Percentiles rank a stretch among this genome's conserved stretches.
Evolutionary conservation across 108 stramenopile species (phyloP).

Genomic region (Cyclotella atomus): DNA sequence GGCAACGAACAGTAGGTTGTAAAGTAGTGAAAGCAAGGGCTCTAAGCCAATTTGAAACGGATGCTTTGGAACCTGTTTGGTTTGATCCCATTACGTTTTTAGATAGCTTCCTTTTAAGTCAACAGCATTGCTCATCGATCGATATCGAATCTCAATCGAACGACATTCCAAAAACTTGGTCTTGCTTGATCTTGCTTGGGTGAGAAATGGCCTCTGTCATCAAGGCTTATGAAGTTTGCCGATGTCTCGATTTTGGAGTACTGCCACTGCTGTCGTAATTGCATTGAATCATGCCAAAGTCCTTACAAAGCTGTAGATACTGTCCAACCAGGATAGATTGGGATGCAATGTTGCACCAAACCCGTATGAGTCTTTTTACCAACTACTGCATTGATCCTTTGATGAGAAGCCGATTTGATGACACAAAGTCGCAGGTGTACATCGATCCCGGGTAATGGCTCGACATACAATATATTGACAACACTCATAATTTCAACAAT

Average conservation of each 20-base stretch:
- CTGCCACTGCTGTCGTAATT: neutral
- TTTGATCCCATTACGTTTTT: too few relatives aligned
- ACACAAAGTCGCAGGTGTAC: too few relatives aligned
- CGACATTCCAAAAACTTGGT: conserved; percentile 1
- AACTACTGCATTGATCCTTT: neutral
- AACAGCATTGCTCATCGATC: too few relatives aligned
- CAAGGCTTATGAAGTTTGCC: neutral
- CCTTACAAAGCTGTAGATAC: neutral
- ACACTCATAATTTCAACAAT: too few relatives aligned
- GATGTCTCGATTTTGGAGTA: neutral
- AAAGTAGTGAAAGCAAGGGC: neutral
- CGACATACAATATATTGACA: too few relatives aligned
- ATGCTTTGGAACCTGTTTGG: too few relatives aligned
- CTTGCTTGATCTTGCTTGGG: neutral
- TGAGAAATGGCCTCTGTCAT: neutral
- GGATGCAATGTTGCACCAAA: too few relatives aligned
- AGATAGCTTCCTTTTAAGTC: too few relatives aligned
- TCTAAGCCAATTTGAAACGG: too few relatives aligned
- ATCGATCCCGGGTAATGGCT: too few relatives aligned
- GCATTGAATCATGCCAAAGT: neutral
- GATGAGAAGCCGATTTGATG: neutral
- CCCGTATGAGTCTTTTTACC: neutral
- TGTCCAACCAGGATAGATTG: too few relatives aligned
- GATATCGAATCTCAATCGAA: too few relatives aligned
- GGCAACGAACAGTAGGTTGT: neutral